Evolutionary conservation across 768 basidiomycete genomes (phyloP), one percentile per base, ranked within the genome.

Genomic region (Tulasnella sp.): DNA sequence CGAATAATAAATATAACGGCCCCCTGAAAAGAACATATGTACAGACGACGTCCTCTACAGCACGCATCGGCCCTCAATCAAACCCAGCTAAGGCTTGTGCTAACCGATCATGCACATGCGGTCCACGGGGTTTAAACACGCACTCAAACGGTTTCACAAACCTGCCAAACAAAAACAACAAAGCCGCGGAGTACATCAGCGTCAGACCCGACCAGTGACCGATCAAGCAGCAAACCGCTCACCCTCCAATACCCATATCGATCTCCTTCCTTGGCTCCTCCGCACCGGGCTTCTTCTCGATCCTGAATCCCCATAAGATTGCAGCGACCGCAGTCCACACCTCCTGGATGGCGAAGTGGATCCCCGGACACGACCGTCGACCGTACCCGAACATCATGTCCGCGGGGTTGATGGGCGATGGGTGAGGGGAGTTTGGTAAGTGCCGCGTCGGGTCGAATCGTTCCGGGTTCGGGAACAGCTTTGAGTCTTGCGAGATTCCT

Each of bases 321-420:
- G 39, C 41, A 9, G 67, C 39, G 3, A 36, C 42, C 16, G 67
- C 67, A 19, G 41, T 37, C 67, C 67, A 67, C 6, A 67, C 19
- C 26, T 26, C 67, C 29, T 39, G 42, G n/a, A 16, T 5, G 29
- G 67, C 29, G 67, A 67, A 67, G 8, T 39, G 29, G 67, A 11
- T 67, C 14, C 67, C 67, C 16, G 39, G 67, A n/a, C 67, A 67
- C 42, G 67, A 35, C 16, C 67, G 67, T 29, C 29, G 19, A n/a
- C 67, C 67, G n/a, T 67, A 67, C 40, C 67, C 67, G 39, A 67
- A 67, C 29, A 44, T 44, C 36, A 67, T 16, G 39, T 39, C 39
- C 37, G 36, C 29, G 6, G 67, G 67, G 42, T 67, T 39, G 67
- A 67, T 44, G 39, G 67, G 35, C 17, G 67, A 29, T 0, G 67